A percentile compares a stretch with the other conserved stretches of the same genome.
These are phyloP conservation scores for Cyclotella atomus DNA, from an alignment of 108 stramenopile genomes.

Conservation along the genomic window DNA sequence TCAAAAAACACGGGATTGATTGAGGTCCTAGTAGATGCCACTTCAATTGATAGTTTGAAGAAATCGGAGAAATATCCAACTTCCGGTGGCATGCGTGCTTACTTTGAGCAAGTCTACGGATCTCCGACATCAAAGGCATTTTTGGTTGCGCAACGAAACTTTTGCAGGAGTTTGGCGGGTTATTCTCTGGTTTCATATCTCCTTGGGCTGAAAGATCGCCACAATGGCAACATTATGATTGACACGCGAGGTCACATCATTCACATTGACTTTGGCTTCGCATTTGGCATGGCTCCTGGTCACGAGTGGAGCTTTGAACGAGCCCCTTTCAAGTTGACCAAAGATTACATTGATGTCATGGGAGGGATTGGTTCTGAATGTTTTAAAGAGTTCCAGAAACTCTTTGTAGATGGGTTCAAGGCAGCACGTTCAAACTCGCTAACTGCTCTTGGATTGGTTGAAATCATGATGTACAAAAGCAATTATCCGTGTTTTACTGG, in stretches of 20 bases:
- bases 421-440: conserved; percentile 80
- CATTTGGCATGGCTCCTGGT: conserved; percentile 96
- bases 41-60: conserved; percentile 95
- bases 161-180: conserved; percentile 87
- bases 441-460: conserved; percentile 90
- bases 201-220: conserved; percentile 97
- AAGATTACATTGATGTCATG: conserved; percentile 96
- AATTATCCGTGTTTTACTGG: conserved; percentile 95
- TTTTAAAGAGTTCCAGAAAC: conserved; percentile 83
- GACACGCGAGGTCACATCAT: conserved; percentile 93
- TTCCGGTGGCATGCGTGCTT: conserved; percentile 82
- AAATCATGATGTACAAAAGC: conserved; percentile 97
- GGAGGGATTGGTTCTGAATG: conserved; percentile 78
- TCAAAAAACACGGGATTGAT: conserved; percentile 92
- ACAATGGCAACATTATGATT: conserved; percentile 99
- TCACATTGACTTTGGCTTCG: conserved; percentile 99
- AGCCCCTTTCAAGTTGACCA: conserved; percentile 97
- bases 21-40: conserved; percentile 91
- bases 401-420: conserved; percentile 85
- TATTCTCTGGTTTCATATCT: conserved; percentile 94
- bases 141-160: conserved; percentile 90
- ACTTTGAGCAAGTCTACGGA: conserved; percentile 90
- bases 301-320: conserved; percentile 96
- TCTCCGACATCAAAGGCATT: conserved; percentile 79
- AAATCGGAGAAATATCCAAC: conserved; percentile 90